Base-by-base conservation (phyloP, 169 alveolate species). In the Cryptosporidium tyzzeri region DNA sequence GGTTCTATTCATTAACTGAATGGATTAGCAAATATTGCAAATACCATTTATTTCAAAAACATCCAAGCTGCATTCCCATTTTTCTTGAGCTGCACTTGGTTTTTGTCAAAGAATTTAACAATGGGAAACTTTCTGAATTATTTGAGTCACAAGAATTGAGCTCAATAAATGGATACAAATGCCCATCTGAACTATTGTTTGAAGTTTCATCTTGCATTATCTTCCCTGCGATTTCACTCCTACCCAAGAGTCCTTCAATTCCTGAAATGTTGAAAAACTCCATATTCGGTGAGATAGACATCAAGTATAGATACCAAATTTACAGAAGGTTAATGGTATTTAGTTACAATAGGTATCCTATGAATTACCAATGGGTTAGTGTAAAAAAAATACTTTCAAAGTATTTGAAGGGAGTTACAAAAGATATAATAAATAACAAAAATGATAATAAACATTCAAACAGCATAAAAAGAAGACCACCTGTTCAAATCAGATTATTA, bases 221-320 rank as follows among this genome's bases (percentile, higher is more conserved):
- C 16, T 80, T 80, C 21, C 89, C 89, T 61, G 73, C 89, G 41
- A 65, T 80, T 65, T 80, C 89, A 23, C 65, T 62, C 45, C 51
- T 80, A 23, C 89, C 89, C 12, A 80, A 23, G 29, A 80, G 68
- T 41, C 89, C 80, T 5, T 37, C 55, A 4, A 41, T 80, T 9
- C 89, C 89, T 7, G 75, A 80, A 62, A 59, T 80, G 67, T 68
- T 80, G 12, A 41, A 48, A 16, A 62, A 80, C 8, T 62, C 75
- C 14, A 44, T 62, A 14, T 80, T 80, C 50, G 16, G 53, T 62
- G 51, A 45, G 29, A 44, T 80, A 18, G 62, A 48, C 23, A 35
- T 80, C 2, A 37, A 37, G 31, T 41, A 62, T 41, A 61, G 89
- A 26, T 80, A 80, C 65, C 71, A 48, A 45, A 80, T 80, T 21